Conservation (phyloP, 352 stramenopile species). For the Blastocystis sp. region DNA sequence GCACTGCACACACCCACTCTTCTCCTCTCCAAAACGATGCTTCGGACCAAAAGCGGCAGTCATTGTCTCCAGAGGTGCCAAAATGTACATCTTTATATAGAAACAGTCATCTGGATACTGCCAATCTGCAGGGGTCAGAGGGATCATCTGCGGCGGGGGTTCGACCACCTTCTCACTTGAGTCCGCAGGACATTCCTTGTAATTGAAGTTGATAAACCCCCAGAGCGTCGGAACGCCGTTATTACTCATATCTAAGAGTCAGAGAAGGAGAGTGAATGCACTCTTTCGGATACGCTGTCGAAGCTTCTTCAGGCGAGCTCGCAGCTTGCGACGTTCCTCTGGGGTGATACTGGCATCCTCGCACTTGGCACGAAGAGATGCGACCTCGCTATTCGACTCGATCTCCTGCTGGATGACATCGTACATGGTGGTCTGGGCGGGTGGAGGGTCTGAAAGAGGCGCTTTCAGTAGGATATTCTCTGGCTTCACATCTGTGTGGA, state of each 20-base stretch:
- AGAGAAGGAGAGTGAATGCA: neutral
- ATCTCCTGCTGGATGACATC: constrained; percentile 60
- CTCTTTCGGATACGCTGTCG: constrained; percentile 73
- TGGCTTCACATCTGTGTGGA: constrained; percentile 98
- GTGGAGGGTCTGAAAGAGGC: neutral
- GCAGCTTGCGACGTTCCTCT: constrained; percentile 86
- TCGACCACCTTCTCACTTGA: neutral
- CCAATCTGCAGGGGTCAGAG: neutral
- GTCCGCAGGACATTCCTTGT: neutral
- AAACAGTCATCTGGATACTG: constrained; percentile 35
- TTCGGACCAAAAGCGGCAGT: neutral
- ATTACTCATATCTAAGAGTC: neutral
- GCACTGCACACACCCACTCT: neutral
- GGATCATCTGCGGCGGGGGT: neutral
- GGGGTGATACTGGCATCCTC: constrained; percentile 68
- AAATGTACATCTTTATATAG: constrained; percentile 51
- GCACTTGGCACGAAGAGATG: neutral
- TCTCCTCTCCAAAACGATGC: neutral
- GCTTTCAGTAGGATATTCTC: constrained; percentile 89
- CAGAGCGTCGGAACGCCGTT: neutral
- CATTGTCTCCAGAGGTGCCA: neutral
- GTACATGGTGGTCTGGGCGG: constrained; percentile 15
- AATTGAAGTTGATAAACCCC: constrained; percentile 26
- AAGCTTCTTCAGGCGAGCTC: constrained; percentile 87
- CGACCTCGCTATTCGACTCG: neutral